Conservation (phyloP, 345 rosid species). For the Ailanthus altissimus region DNA sequence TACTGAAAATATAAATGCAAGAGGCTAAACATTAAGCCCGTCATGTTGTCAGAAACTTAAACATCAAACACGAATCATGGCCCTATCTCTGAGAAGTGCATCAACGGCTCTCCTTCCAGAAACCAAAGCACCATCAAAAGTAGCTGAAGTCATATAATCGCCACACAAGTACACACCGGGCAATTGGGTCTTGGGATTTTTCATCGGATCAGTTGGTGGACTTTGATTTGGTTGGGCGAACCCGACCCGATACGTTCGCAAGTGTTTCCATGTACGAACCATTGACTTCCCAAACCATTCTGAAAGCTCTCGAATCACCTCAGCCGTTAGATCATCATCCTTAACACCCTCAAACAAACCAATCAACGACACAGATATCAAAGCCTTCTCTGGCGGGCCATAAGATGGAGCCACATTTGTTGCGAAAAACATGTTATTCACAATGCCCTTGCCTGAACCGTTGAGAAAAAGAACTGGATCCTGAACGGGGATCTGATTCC, state of each 20-base stretch:
- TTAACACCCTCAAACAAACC: slow-evolving; percentile 56
- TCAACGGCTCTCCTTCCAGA: slow-evolving; percentile 86
- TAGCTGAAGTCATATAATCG: slow-evolving; percentile 75
- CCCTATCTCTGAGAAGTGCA: slow-evolving; percentile 52
- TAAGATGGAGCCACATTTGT: slow-evolving; percentile 82
- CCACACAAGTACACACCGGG: slow-evolving; percentile 69
- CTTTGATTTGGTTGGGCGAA: slow-evolving; percentile 87
- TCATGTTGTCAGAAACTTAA: no score
- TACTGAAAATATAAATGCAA: no score
- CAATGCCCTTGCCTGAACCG: slow-evolving; percentile 72
- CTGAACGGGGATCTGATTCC: slow-evolving; percentile 49
- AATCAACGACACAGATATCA: slow-evolving; percentile 78
- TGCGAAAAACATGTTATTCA: slow-evolving; percentile 89
- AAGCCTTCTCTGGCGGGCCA: slow-evolving; percentile 66
- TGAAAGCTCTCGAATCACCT: slow-evolving; percentile 58
- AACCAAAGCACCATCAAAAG: slow-evolving; percentile 90
- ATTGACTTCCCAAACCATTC: slow-evolving; percentile 64
- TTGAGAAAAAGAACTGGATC: slow-evolving; percentile 81
- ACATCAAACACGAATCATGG: background rate
- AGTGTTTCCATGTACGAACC: slow-evolving; percentile 68
- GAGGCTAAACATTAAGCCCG: no score
- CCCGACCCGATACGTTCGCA: slow-evolving; percentile 66
- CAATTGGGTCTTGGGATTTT: slow-evolving; percentile 41
- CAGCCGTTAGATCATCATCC: slow-evolving; percentile 50
- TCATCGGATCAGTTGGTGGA: slow-evolving; percentile 73